Evolutionary conservation across 163 green algal genomes (phyloP).

Genomic region (Prototheca cutis): DNA sequence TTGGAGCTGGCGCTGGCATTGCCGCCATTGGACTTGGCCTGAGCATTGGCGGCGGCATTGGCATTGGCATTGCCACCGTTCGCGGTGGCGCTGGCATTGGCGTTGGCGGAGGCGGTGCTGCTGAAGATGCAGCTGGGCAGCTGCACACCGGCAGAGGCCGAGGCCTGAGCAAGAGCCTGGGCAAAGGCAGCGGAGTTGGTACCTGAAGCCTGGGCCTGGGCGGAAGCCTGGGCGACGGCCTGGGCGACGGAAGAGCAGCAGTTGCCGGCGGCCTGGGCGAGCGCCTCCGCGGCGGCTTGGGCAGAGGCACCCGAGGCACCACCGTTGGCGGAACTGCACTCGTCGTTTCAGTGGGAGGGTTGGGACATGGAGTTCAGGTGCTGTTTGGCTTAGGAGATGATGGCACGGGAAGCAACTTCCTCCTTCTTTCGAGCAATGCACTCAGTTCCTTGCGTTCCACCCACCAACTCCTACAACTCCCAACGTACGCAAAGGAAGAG

Average conservation of each 20-base stretch:
- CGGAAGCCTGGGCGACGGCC: background rate
- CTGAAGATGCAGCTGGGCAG: background rate
- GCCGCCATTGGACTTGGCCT: background rate
- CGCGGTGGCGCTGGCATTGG: background rate
- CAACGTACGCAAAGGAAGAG: background rate
- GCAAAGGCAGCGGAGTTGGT: background rate
- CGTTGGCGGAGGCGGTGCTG: background rate
- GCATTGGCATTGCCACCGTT: background rate
- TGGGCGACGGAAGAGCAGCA: background rate
- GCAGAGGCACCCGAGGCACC: background rate
- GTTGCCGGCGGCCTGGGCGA: background rate
- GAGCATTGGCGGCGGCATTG: background rate
- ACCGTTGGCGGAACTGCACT: background rate
- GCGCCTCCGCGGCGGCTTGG: background rate
- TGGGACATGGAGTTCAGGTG: no score
- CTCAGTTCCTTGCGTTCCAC: no score
- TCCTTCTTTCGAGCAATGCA: no score
- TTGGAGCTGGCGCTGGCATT: background rate
- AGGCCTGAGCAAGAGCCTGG: background rate
- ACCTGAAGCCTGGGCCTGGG: background rate
- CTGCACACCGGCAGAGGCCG: background rate
- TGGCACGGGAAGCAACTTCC: no score
- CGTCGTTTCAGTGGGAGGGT: background rate
- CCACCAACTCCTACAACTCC: no score
- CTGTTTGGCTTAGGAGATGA: no score